phyloP scores from a whole-genome alignment of 2,329 filamentous ascomycete species.

The Aspergillus unguis region DNA sequence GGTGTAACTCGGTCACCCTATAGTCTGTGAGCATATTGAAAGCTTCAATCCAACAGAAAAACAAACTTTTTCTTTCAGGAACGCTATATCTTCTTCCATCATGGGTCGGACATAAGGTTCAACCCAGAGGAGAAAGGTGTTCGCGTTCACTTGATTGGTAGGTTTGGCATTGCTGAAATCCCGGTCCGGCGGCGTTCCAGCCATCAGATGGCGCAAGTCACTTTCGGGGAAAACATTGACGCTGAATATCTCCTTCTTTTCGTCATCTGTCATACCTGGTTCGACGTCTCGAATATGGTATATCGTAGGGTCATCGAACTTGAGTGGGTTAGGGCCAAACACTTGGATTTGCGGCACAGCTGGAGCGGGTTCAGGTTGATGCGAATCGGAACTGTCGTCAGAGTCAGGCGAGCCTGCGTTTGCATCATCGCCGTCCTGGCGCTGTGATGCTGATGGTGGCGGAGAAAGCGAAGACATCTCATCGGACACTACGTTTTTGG shows the following conservation, averaged over 20 bases:
- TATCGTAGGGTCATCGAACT: slow-evolving; percentile 85
- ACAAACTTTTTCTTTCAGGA: slow-evolving; percentile 72
- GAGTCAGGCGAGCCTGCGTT: slow-evolving; percentile 64
- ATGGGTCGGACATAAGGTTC: slow-evolving; percentile 89
- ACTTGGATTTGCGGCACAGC: slow-evolving; percentile 71
- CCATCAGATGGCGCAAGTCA: slow-evolving; percentile 79
- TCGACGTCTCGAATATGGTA: slow-evolving; percentile 82
- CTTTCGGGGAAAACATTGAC: slow-evolving; percentile 78
- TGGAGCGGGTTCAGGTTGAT: slow-evolving; percentile 60
- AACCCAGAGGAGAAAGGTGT: slow-evolving; percentile 86
- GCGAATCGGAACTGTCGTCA: slow-evolving; percentile 54
- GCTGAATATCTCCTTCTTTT: slow-evolving; percentile 82
- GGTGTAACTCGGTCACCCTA: slow-evolving; percentile 75
- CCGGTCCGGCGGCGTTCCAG: slow-evolving; percentile 84
- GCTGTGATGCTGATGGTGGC: slow-evolving; percentile 43
- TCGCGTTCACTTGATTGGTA: slow-evolving; percentile 87
- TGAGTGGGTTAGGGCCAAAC: slow-evolving; percentile 87
- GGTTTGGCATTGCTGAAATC: slow-evolving; percentile 96
- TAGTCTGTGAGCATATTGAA: slow-evolving; percentile 12
- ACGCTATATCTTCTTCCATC: slow-evolving; percentile 90
- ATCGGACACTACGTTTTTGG: slow-evolving; percentile 36
- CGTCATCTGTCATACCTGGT: slow-evolving; percentile 75
- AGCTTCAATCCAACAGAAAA: background rate
- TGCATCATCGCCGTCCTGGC: slow-evolving; percentile 44
- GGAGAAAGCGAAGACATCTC: slow-evolving; percentile 41